Conservation (phyloP, 345 rosid genomes). For the Euphorbia tirucalli region DNA sequence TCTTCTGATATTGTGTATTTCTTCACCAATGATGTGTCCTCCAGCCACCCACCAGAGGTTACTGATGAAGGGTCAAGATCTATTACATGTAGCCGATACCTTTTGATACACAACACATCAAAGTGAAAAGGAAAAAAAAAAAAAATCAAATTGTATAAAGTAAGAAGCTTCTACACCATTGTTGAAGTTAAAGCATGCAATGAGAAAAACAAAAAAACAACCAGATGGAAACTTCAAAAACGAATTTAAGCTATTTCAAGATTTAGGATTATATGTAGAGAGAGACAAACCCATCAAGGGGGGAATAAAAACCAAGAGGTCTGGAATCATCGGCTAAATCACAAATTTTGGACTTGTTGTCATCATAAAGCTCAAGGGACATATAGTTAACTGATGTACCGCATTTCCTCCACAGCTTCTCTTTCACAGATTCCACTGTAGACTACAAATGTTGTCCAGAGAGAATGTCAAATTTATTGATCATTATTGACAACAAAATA, state of each 20-base stretch:
- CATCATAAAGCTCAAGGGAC: slow-evolving; percentile 80
- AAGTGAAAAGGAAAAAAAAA: neutral
- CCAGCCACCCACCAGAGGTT: slow-evolving; percentile 93
- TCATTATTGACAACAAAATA: neutral
- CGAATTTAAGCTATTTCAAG: neutral
- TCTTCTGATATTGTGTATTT: slow-evolving; percentile 84
- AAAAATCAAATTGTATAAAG: slow-evolving; percentile 1
- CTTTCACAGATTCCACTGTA: slow-evolving; percentile 77
- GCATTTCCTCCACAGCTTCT: slow-evolving; percentile 88
- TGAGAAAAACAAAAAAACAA: neutral
- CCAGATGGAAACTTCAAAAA: neutral
- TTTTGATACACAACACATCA: slow-evolving; percentile 11
- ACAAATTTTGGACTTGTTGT: slow-evolving; percentile 54
- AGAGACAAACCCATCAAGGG: slow-evolving; percentile 61
- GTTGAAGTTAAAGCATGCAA: neutral
- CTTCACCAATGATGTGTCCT: slow-evolving; percentile 85
- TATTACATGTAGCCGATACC: slow-evolving; percentile 72
- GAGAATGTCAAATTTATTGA: neutral
- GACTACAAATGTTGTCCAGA: slow-evolving; percentile 34
- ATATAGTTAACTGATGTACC: slow-evolving; percentile 74
- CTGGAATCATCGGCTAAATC: slow-evolving; percentile 51
- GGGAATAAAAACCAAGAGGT: slow-evolving; percentile 77
- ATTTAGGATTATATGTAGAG: neutral
- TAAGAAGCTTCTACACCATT: too few relatives aligned
- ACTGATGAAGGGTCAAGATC: slow-evolving; percentile 91